phyloP scores from a whole-genome alignment of 176 grass and related monocot species.

The Zoysia japonica region DNA sequence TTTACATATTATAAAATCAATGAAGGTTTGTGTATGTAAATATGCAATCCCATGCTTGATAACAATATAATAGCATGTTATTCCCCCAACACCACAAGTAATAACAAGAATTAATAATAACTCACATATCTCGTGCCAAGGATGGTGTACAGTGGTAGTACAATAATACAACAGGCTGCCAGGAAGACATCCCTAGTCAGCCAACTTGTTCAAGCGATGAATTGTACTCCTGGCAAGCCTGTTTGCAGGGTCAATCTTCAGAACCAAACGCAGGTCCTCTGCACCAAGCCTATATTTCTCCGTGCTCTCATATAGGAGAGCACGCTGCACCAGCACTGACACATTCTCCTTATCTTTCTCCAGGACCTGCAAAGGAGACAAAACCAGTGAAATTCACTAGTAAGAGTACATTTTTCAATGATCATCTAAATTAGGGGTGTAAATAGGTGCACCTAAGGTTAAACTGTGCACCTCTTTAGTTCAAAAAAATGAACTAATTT shows the following conservation, averaged over 20 bases:
- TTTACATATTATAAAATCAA: slow-evolving; percentile 53
- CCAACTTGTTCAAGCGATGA: slow-evolving; percentile 93
- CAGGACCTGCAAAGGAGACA: slow-evolving; percentile 61
- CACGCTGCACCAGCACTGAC: slow-evolving; percentile 76
- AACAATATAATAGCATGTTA: slow-evolving; percentile 40
- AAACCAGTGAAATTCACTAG: slow-evolving; percentile 22
- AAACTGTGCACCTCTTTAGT: too few species aligned
- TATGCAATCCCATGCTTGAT: slow-evolving; percentile 27
- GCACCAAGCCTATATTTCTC: slow-evolving; percentile 96
- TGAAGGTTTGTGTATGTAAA: slow-evolving; percentile 52
- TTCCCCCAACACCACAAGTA: slow-evolving; percentile 41
- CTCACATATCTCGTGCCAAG: slow-evolving; percentile 38
- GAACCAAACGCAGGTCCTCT: slow-evolving; percentile 92
- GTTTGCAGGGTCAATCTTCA: slow-evolving; percentile 92
- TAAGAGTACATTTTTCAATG: background rate
- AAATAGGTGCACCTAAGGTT: too few species aligned
- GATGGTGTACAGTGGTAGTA: slow-evolving; percentile 43
- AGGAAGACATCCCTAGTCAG: slow-evolving; percentile 64
- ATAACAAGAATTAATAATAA: slow-evolving; percentile 45
- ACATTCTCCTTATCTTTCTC: slow-evolving; percentile 83
- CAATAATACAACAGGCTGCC: slow-evolving; percentile 37
- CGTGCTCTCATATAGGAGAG: slow-evolving; percentile 89
- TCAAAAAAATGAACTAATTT: too few species aligned
- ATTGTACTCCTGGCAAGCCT: slow-evolving; percentile 95
- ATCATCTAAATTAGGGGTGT: background rate